These are phyloP conservation scores for Apiospora hydei DNA, from an alignment of 2,329 filamentous ascomycete genomes.

Conservation along the genomic window DNA sequence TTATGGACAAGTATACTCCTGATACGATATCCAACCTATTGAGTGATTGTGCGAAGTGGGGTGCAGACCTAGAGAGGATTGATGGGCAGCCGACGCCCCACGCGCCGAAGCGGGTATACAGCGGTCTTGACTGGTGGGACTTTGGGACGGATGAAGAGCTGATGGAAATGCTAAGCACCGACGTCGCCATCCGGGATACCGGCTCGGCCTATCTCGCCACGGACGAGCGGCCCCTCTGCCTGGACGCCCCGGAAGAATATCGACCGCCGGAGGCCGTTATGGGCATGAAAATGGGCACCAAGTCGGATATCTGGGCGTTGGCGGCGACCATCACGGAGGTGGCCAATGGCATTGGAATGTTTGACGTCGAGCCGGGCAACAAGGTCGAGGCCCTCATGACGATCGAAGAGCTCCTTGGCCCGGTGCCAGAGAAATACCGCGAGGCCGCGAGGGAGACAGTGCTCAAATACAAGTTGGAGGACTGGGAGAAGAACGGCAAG, in stretches of 20 bases:
- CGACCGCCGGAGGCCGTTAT: neutral
- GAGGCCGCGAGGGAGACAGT: too few relatives aligned
- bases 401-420: neutral
- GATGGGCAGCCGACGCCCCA: too few relatives aligned
- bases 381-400: neutral
- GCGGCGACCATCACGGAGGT: too few relatives aligned
- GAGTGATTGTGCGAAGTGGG: too few relatives aligned
- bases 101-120: too few relatives aligned
- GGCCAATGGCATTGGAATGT: too few relatives aligned
- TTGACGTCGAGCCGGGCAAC: neutral
- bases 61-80: too few relatives aligned
- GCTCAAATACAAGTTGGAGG: too few relatives aligned
- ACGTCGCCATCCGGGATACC: neutral
- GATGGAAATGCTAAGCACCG: neutral
- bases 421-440: too few relatives aligned
- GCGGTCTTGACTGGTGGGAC: too few relatives aligned
- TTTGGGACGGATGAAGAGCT: too few relatives aligned
- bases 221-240: neutral
- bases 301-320: neutral
- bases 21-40: neutral
- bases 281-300: neutral
- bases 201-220: neutral
- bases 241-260: neutral
- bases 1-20: neutral
- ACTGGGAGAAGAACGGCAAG: neutral